Base-by-base conservation (phyloP, 257 asterid genomes). In the Solanum tarapatanum region DNA sequence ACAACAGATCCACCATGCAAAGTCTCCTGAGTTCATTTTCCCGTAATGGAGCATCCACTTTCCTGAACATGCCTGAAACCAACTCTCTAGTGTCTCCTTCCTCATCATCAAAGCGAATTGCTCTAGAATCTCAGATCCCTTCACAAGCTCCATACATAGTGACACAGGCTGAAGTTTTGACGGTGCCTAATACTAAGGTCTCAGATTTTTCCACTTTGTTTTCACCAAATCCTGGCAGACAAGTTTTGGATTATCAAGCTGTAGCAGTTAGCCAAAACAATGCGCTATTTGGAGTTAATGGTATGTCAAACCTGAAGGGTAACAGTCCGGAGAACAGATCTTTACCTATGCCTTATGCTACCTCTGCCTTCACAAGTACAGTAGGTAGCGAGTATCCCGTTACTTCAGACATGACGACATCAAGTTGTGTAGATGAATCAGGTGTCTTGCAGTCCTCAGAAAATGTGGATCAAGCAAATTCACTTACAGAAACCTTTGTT, bases 371-470 rank as follows among this genome's bases (percentile, higher is more conserved):
- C 88, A 84, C 91, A 1, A 92, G 90, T 90, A 92, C 90, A 55
- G 88, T 85, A 23, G 96, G 93, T 85, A 83, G 93, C 43, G 92
- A 89, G 37, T 94, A 93, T 90, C 95, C 96, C 60, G 91, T 91
- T 37, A 94, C 89, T 87, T 90, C 98, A 7, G 98, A 93, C 91
- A 89, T 95, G 95, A 90, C 96, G 69, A 90, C 94, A 79, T 94
- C 98, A 64, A 95, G 96, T 91, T 94, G 98, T 92, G 93, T 94
- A 13, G 98, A 94, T 88, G 98, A 94, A 80, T 95, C 98, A 6
- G 96, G 95, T 87, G 96, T 94, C 93, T 89, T 97, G 93, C 98
- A 93, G 91, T 93, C 97, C 88, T 89, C 98, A 0, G 98, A 94
- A 90, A 95, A 95, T 83, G 94, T 88, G 93, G 98, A 94, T 88